Base-by-base conservation (phyloP, 2,329 filamentous ascomycete species). In the Sporothrix mexicana region DNA sequence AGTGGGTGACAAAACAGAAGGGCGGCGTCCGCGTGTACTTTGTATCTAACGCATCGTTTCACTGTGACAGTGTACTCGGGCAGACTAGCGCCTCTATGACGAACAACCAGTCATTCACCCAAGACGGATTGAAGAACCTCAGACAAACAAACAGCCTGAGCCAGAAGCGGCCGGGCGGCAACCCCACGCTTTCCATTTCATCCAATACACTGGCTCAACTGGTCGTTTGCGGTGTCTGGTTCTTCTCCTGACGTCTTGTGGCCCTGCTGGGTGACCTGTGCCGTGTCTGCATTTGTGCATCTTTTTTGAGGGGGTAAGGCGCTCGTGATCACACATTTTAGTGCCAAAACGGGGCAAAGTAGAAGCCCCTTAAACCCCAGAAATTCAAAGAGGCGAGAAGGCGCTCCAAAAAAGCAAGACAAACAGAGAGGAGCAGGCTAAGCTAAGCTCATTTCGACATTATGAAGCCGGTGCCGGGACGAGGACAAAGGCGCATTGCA, bases 321-420 rank as follows among this genome's bases (percentile, higher is more conserved):
- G 47, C 66, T 69, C 66, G 66, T 69, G 66, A 69, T 43, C 66
- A 43, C n/a, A 25, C n/a, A 8, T 36, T 10, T 30, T 67, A 67
- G 64, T 67, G 45, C 64, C 64, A 67, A 51, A 25, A 45, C 12
- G 41, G 59, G 36, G 41, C 41, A 43, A 45, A 25, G 2, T 15
- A 45, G 36, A 62, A 30, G 3, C 59, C 59, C 59, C 30, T n/a
- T n/a, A 41, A 36, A 43, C n/a, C 5, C 30, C 36, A 20, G 30
- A 51, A 51, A 17, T 17, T 15, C 45, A 17, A 10, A 10, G 12
- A 47, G 15, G 45, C 45, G 13, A 47, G 15, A 47, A 47, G 13
- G 45, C 45, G 59, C 59, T 13, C 23, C 23, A 57, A 57, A 57
- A 30, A 15, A 23, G 15, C 3, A 25, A 57, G 12, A 23, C 23